Evolutionary conservation across 1,284 basidiomycete genomes (phyloP), one percentile per base, ranked within the genome.

Genomic region (Microbotryomycetes sp.): DNA sequence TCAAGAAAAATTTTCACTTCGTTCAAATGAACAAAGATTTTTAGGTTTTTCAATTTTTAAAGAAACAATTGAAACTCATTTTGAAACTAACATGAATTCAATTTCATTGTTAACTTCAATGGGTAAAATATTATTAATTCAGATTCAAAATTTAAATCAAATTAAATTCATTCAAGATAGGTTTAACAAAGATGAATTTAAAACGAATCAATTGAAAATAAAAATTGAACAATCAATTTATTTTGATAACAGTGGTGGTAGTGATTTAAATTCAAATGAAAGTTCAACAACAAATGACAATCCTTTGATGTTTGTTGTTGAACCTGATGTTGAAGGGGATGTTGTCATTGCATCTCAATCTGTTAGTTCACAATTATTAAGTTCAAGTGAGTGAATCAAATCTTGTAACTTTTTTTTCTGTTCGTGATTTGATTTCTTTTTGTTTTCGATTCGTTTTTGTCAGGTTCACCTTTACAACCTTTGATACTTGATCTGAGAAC

Each of bases 191-290:
- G 67, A 69, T n/a, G 64, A 66, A 4, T 68, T 72, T 46, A 70
- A 74, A 45, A 76, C 76, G 7, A 67, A 72, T 32, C 70, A 89
- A 36, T 83, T 93, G 70, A 87, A 88, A 75, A 85, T 86, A 14
- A 88, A 85, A 42, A 84, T 94, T 81, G 90, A 87, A 58, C 89
- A 92, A 74, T 89, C 88, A 9, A 88, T 94, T 67, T 77, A 91
- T 57, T 93, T 89, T 73, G 86, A 86, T 4, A 81, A 87, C 26
- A 78, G 83, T 67, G 77, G 81, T 23, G 81, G n/a, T n/a, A n/a
- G n/a, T n/a, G n/a, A n/a, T n/a, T n/a, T n/a, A n/a, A n/a, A 85
- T 70, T 85, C 84, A 72, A 58, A 77, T 66, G 42, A 5, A 36
- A 26, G 16, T 26, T n/a, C 48, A 19, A 2, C 29, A 57, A 29